Conservation (phyloP, 176 grass and related monocot genomes). For the Alopecurus myosuroides region DNA sequence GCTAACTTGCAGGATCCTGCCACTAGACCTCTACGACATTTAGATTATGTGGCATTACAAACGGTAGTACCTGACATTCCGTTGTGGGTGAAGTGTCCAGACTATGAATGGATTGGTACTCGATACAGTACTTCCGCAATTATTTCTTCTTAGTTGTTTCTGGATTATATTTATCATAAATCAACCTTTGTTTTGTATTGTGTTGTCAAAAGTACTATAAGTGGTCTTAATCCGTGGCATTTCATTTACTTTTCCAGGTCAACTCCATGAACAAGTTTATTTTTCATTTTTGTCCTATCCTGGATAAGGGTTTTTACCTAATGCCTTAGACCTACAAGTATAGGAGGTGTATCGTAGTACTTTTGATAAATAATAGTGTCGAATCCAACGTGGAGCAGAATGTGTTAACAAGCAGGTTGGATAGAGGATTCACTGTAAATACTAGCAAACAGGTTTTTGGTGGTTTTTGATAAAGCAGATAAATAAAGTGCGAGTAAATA, state of each 20-base stretch:
- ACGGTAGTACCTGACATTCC: conserved; percentile 68
- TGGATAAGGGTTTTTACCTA: conserved; percentile 77
- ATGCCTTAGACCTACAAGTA: conserved; percentile 29
- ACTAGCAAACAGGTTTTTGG: too few relatives aligned
- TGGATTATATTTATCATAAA: not conserved
- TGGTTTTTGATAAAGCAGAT: too few relatives aligned
- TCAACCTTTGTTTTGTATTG: too few relatives aligned
- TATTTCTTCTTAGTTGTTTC: not conserved
- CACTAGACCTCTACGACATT: conserved; percentile 48
- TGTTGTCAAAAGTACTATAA: not conserved
- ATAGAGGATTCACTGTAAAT: too few relatives aligned
- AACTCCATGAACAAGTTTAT: conserved; percentile 94
- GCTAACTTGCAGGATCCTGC: conserved; percentile 65
- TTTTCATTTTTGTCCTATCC: conserved; percentile 73
- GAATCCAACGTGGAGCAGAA: too few relatives aligned
- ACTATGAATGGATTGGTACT: conserved; percentile 68
- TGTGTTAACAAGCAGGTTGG: too few relatives aligned
- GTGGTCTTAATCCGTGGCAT: not conserved
- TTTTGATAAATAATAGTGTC: too few relatives aligned
- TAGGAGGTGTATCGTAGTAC: too few relatives aligned
- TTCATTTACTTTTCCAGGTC: conserved; percentile 42
- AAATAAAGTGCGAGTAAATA: too few relatives aligned
- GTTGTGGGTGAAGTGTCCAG: conserved; percentile 86
- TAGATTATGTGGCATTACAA: conserved; percentile 59
- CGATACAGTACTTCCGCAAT: not conserved